Evolutionary conservation across 169 alveolate species (phyloP), one percentile per base, ranked within the genome.

Genomic region (Plasmodium cynomolgi): DNA sequence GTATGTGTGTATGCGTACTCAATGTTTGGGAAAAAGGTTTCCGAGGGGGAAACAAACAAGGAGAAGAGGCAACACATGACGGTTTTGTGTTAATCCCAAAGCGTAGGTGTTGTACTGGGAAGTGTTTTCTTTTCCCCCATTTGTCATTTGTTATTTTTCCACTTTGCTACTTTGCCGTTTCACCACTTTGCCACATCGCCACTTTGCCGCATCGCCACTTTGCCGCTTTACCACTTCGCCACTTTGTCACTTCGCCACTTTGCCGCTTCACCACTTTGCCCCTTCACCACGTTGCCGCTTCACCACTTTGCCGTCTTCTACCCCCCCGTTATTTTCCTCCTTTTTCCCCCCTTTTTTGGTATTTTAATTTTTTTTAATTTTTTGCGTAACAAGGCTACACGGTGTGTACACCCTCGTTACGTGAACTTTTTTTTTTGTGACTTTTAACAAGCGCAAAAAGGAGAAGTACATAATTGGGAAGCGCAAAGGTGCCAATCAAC

Each of bases 261-360:
- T 11, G 5, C 58, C 58, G 58, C n/a, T 20, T 68, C 2, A 13
- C 13, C 3, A 50, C 23, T 15, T 50, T 50, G 23, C 62, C 62
- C 1, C 26, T 50, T 47, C 20, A 5, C 20, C 20, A 13, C 20
- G 0, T 41, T 41, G 5, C 54, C 54, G 5, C 8, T 9, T 44
- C 17, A 7, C 54, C n/a, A n/a, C 11, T 44, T 11, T 11, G 5
- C 58, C 58, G 58, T 5, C 58, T 11, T 44, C 11, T 11, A 5
- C 58, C 58, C 58, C 11, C 74, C 9, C 31, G 23, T 58, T 58
- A 17, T n/a, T n/a, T 62, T 20, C 3, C 15, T 2, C 34, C n/a
- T 68, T 68, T 68, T 68, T 5, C 37, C n/a, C 77, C 77, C 31
- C 77, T 68, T 68, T 68, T 68, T 68, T 68, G 77, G 77, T 68